These are phyloP conservation scores for Parascedosporium putredinis DNA, from an alignment of 2,329 filamentous ascomycete genomes.

Conservation along the genomic window DNA sequence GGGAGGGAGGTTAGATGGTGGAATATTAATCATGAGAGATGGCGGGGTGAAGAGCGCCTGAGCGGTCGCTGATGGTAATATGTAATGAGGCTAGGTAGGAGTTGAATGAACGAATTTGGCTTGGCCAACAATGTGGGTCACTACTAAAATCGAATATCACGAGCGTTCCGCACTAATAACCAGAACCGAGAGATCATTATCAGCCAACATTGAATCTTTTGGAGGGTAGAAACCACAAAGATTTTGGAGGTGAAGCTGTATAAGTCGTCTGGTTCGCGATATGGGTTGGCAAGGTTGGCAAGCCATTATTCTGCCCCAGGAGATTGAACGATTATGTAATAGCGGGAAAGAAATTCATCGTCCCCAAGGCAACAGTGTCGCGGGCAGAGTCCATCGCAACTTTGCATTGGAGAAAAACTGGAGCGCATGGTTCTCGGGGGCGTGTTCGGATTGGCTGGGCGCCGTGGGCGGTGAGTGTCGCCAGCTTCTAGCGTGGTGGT, in stretches of 20 bases:
- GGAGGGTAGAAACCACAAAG: no score
- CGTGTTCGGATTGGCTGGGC: neutral
- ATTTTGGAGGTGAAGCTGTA: no score
- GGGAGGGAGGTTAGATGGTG: no score
- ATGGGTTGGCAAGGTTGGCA: no score
- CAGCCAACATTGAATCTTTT: no score
- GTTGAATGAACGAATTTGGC: no score
- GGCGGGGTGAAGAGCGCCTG: neutral
- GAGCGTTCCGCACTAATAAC: no score
- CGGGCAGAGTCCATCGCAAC: neutral
- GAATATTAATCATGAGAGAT: neutral
- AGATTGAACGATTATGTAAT: neutral
- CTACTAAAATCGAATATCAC: no score
- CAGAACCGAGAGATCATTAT: no score
- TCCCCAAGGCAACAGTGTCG: constrained; percentile 3
- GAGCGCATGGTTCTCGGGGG: neutral
- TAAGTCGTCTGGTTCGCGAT: no score
- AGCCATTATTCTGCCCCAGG: neutral
- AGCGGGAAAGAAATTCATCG: neutral
- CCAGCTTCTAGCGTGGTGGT: neutral
- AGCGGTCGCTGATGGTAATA: neutral
- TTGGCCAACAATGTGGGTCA: no score
- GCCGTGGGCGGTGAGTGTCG: constrained; percentile 2
- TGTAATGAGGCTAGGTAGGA: neutral
- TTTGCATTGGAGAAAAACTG: neutral